Evolutionary conservation across 257 asterid genomes (phyloP), one percentile per base, ranked within the genome.

Genomic region (Solanum ossicruentum): DNA sequence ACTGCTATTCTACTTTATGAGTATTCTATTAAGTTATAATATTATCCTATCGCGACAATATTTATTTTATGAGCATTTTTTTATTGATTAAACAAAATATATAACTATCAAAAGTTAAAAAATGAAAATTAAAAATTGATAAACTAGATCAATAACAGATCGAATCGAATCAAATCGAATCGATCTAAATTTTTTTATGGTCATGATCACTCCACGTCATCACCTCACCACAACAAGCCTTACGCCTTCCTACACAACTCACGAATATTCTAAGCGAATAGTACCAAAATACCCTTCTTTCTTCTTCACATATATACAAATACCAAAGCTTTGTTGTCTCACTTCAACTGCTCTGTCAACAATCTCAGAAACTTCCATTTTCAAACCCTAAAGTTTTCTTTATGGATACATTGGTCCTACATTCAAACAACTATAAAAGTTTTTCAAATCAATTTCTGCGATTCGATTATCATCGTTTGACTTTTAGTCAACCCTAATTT

Each of bases 341-440:
- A 8, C 5, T 2, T 20, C 57, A 18, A 18, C 49, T 18, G 54
- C 13, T 32, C 12, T 72, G 11, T 12, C 5, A 43, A 13, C 15
- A 58, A 58, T 58, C 66, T 58, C 15, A 58, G 66, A 41, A 72
- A 72, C 57, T 72, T 72, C 80, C 67, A 4, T 28, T 85, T 85
- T 17, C 70, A 18, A 23, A 12, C 21, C 67, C n/a, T 18, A 32
- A 41, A 23, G 39, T 83, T 88, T 80, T 71, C 89, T 65, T 63
- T 82, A 90, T 90, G 93, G 91, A 90, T 87, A 90, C 84, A 56
- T 82, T 85, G 86, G 56, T 84, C 36, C 41, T 47, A 78, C 70
- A 85, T 86, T 88, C 87, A 87, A 84, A 83, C 43, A 84, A 83
- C 81, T 18, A n/a, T 61, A 65, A 8, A 26, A 84, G 17, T 51